Conservation (phyloP, 345 rosid species). For the Eucalyptus pauciflora region DNA sequence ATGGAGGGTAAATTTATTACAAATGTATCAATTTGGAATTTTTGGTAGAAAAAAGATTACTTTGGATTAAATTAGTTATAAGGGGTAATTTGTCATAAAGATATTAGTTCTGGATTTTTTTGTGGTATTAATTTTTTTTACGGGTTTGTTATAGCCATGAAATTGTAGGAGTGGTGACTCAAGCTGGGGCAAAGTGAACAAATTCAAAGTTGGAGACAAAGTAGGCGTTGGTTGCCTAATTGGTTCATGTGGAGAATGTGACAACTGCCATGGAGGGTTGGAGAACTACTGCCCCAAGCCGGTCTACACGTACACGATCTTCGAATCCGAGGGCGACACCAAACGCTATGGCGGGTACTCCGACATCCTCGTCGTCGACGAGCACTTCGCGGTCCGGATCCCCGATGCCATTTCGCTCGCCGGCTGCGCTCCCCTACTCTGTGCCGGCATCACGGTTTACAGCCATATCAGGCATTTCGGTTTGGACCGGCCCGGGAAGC, state of each 20-base stretch:
- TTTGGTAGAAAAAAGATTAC: accelerated
- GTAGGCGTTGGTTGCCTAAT: background rate
- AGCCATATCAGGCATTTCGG: background rate
- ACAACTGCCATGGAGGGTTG: background rate
- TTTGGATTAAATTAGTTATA: no score
- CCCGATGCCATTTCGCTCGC: background rate
- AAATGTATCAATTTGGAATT: accelerated
- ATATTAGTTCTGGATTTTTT: no score
- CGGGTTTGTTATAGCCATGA: background rate
- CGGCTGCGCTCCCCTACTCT: background rate
- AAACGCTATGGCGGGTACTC: conserved; percentile 4
- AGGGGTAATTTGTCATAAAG: no score
- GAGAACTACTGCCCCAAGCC: conserved; percentile 3
- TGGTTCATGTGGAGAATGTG: conserved; percentile 1
- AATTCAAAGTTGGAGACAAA: conserved; percentile 3
- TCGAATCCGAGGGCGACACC: background rate
- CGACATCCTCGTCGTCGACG: background rate
- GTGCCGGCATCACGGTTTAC: conserved; percentile 1
- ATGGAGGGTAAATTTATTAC: accelerated
- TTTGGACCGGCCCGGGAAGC: background rate
- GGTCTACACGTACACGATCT: background rate
- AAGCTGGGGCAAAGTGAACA: conserved; percentile 1
- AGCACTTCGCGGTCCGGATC: background rate
- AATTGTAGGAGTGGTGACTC: conserved; percentile 4
- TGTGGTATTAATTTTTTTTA: background rate